Percentiles rank a stretch among this genome's conserved stretches.
Conservation (phyloP, 2,329 filamentous ascomycete species). For the Sporothrix dimorphospora region DNA sequence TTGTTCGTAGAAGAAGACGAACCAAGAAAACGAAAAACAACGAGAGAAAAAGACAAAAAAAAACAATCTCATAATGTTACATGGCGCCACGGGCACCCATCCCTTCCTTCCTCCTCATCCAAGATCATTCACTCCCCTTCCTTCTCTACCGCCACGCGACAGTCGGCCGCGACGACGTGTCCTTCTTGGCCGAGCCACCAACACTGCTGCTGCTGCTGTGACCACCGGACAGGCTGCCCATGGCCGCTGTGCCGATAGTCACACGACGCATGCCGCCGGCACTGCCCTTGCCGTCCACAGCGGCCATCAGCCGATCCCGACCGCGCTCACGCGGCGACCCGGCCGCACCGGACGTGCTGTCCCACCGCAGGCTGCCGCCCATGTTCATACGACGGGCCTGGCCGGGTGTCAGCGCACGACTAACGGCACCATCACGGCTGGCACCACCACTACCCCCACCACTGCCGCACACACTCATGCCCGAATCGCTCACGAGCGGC, state of each 20-base stretch:
- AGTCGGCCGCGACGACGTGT: slow-evolving; percentile 32
- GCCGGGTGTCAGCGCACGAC: slow-evolving; percentile 52
- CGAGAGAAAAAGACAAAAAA: slow-evolving; percentile 17
- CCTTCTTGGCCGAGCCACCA: slow-evolving; percentile 9
- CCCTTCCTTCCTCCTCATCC: background rate
- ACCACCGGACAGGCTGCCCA: slow-evolving; percentile 29
- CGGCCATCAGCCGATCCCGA: slow-evolving; percentile 39
- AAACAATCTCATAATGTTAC: slow-evolving; percentile 11
- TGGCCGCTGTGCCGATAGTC: slow-evolving; percentile 47
- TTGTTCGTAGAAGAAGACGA: background rate
- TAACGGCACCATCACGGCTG: slow-evolving; percentile 25
- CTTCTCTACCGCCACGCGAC: slow-evolving; percentile 38
- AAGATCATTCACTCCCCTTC: slow-evolving; percentile 43
- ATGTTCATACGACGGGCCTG: slow-evolving; percentile 63
- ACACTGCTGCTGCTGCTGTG: slow-evolving; percentile 5
- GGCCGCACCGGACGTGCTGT: slow-evolving; percentile 33
- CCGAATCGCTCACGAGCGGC: background rate
- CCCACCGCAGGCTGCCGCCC: slow-evolving; percentile 45
- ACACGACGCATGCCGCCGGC: slow-evolving; percentile 41
- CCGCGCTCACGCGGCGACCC: slow-evolving; percentile 40
- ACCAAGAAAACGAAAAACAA: background rate
- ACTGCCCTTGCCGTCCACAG: slow-evolving; percentile 26
- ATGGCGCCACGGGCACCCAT: background rate
- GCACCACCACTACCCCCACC: background rate
- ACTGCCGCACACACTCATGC: background rate